phyloP scores from a whole-genome alignment of 2,329 filamentous ascomycete genomes.

The Coniochaeta pulveracea region DNA sequence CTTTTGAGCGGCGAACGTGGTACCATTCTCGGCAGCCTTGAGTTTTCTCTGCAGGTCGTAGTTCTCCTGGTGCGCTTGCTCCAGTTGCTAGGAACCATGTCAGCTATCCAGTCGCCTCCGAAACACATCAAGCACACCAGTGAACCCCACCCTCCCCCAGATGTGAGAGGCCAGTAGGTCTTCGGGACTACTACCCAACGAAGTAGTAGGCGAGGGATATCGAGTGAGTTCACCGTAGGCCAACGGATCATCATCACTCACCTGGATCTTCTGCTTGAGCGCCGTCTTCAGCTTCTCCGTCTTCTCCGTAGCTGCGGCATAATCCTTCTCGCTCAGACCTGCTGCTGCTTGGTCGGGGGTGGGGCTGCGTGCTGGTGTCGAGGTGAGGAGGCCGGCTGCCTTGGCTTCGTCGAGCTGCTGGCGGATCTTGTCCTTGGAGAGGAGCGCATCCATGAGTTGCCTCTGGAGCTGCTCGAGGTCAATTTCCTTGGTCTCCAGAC shows the following conservation, averaged over 20 bases:
- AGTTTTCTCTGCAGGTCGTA: slow-evolving; percentile 43
- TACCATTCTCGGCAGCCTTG: slow-evolving; percentile 39
- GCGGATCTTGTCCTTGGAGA: slow-evolving; percentile 48
- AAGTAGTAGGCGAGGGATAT: neutral
- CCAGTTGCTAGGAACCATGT: slow-evolving; percentile 44
- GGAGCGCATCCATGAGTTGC: slow-evolving; percentile 47
- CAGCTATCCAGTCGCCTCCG: no score
- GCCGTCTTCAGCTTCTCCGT: slow-evolving; percentile 45
- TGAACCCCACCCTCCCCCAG: no score
- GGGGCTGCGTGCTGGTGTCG: slow-evolving; percentile 19
- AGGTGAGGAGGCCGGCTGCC: slow-evolving; percentile 24
- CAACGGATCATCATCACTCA: slow-evolving; percentile 25
- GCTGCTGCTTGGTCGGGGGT: slow-evolving; percentile 21
- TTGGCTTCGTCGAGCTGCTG: slow-evolving; percentile 38
- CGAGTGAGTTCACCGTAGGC: no score
- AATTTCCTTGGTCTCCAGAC: slow-evolving; percentile 33
- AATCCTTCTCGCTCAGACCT: slow-evolving; percentile 30
- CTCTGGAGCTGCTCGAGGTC: slow-evolving; percentile 47
- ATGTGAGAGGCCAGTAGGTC: no score
- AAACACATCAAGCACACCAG: no score
- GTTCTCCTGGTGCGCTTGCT: slow-evolving; percentile 44
- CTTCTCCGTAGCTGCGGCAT: slow-evolving; percentile 27
- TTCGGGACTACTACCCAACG: no score
- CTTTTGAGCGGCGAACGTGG: slow-evolving; percentile 38
- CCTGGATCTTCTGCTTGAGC: slow-evolving; percentile 46